Percentiles rank a stretch among this genome's conserved stretches.
These are phyloP conservation scores for Mimosa pudica DNA, from an alignment of 306 rosid genomes.

Conservation along the genomic window DNA sequence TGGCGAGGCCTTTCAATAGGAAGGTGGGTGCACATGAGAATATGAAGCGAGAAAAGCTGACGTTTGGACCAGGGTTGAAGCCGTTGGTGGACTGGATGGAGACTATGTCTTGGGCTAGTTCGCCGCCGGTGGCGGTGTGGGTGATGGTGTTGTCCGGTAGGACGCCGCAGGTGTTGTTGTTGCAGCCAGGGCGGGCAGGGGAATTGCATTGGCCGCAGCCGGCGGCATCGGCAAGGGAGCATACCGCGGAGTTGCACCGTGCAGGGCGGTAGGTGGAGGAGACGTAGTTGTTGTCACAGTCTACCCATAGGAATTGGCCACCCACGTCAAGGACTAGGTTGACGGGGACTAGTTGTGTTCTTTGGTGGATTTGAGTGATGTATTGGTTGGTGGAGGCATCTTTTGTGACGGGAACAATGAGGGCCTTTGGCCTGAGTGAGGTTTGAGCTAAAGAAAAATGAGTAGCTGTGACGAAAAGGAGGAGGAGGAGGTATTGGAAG, in stretches of 20 bases:
- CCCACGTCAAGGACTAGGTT: slow-evolving; percentile 58
- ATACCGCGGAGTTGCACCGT: slow-evolving; percentile 51
- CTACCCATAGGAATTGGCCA: slow-evolving; percentile 60
- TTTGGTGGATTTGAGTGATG: slow-evolving; percentile 46
- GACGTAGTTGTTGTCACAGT: slow-evolving; percentile 45
- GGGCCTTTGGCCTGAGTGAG: slow-evolving; percentile 60
- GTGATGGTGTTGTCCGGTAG: slow-evolving; percentile 47
- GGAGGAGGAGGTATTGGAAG: slow-evolving; percentile 8
- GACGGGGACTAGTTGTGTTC: slow-evolving; percentile 50
- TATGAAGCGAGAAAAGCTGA: slow-evolving; percentile 39
- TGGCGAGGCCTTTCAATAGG: slow-evolving; percentile 47
- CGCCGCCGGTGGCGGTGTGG: slow-evolving; percentile 54
- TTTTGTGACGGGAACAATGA: slow-evolving; percentile 38
- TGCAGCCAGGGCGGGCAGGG: slow-evolving; percentile 56
- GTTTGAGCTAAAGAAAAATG: slow-evolving; percentile 33
- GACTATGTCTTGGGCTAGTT: slow-evolving; percentile 48
- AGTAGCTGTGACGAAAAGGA: not conserved
- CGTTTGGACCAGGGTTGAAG: slow-evolving; percentile 44
- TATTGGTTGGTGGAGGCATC: slow-evolving; percentile 52
- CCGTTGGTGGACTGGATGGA: slow-evolving; percentile 55
- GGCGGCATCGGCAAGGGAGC: slow-evolving; percentile 53
- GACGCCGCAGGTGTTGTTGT: slow-evolving; percentile 60
- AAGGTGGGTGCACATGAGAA: slow-evolving; percentile 57
- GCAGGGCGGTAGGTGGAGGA: slow-evolving; percentile 65
- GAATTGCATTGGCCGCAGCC: slow-evolving; percentile 61